Percentiles rank a stretch among this genome's conserved stretches.
phyloP scores from a whole-genome alignment of 139 green algal genomes.

The Tetraselmis chui region DNA sequence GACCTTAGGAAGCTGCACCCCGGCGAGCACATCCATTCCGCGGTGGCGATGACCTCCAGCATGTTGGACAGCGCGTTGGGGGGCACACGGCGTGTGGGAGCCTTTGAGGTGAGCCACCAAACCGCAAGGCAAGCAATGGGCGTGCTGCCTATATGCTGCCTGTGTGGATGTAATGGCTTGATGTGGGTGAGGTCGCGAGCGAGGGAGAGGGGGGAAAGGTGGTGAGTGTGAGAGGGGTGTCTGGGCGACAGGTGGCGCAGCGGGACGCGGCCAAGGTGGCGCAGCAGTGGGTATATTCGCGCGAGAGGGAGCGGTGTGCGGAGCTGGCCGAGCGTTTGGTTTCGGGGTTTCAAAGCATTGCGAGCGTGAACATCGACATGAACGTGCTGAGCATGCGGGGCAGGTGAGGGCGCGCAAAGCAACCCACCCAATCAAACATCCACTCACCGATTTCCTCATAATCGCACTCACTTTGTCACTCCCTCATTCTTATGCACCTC shows the following conservation, averaged over 20 bases:
- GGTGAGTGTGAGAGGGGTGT: too few relatives aligned
- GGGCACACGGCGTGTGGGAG: not conserved
- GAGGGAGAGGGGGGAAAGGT: too few relatives aligned
- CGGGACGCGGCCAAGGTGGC: not conserved
- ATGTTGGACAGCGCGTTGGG: not conserved
- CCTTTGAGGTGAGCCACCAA: too few relatives aligned
- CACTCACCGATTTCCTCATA: too few relatives aligned
- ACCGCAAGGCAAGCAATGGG: too few relatives aligned
- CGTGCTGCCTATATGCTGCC: too few relatives aligned
- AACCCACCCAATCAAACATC: too few relatives aligned
- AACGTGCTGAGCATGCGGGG: not conserved
- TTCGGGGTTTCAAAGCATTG: not conserved
- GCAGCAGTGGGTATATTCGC: not conserved
- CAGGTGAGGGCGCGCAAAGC: not conserved
- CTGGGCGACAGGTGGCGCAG: too few relatives aligned
- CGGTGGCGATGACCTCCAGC: not conserved
- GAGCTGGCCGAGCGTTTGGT: not conserved
- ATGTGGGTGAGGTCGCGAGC: too few relatives aligned
- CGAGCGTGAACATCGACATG: not conserved
- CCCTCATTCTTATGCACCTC: too few relatives aligned
- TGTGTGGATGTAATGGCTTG: too few relatives aligned
- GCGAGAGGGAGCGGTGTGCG: not conserved
- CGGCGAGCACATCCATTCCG: not conserved
- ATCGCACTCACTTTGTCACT: too few relatives aligned
- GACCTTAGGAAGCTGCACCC: not conserved